These are phyloP conservation scores for Cladorrhinum samala DNA, from an alignment of 495 filamentous ascomycete genomes.

Conservation along the genomic window DNA sequence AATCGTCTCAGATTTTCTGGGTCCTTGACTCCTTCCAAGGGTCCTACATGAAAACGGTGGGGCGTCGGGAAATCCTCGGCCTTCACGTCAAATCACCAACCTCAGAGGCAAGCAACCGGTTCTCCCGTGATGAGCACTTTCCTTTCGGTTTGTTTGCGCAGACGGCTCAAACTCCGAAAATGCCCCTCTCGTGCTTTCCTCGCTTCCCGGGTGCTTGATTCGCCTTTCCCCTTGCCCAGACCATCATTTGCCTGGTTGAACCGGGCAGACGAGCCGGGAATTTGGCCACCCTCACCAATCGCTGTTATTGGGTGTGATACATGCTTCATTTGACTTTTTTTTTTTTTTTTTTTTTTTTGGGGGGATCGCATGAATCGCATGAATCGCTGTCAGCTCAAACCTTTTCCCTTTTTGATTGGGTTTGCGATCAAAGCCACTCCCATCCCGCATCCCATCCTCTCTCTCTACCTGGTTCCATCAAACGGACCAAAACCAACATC, in stretches of 20 bases:
- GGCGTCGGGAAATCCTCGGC: background rate
- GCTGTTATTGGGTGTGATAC: no score
- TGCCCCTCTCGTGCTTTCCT: background rate
- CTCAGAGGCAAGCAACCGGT: background rate
- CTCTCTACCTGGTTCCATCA: no score
- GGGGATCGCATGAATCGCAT: no score
- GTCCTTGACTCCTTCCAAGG: background rate
- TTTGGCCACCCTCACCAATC: background rate
- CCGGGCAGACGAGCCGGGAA: background rate
- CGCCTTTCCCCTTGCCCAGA: background rate
- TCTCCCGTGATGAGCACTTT: slow-evolving; percentile 2
- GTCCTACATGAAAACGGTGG: slow-evolving; percentile 2
- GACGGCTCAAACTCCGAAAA: slow-evolving; percentile 3
- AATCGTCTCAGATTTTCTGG: slow-evolving; percentile 6
- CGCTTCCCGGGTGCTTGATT: slow-evolving; percentile 1
- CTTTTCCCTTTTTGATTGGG: background rate
- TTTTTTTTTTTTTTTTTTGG: background rate
- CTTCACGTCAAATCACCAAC: background rate
- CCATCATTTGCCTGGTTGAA: background rate
- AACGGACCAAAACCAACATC: no score
- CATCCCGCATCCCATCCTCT: no score
- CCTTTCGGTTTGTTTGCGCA: background rate
- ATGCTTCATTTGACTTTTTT: background rate
- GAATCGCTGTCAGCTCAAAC: background rate
- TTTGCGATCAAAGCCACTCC: no score